Base-by-base conservation (phyloP, 805 yeast genomes). In the Saccharomycopsis microspora region DNA sequence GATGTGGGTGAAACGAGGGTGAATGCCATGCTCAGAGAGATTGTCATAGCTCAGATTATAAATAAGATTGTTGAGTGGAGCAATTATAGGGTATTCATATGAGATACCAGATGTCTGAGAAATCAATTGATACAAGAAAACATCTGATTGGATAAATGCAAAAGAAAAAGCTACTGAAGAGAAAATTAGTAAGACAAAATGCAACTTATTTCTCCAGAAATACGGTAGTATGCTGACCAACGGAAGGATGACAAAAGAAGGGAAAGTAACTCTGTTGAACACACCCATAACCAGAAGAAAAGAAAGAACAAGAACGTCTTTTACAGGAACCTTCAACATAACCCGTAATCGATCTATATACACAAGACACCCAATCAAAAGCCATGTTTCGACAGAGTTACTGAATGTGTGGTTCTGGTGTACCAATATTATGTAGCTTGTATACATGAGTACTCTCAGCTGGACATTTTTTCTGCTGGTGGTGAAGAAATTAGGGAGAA, bases 331-430 rank as follows among this genome's bases (percentile, higher is more conserved):
- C 19, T 19, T 19, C 19, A 19, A 19, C 10, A 9, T 9, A 34
- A 9, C 36, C n/a, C 36, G 8, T n/a, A 34, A 35, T 84, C 5
- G 67, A 78, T 57, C 83, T 88, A 58, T 84, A 88, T 58, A 84
- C 88, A 27, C 82, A 69, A 11, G 79, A 63, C 39, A 75, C 65
- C 50, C 50, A 57, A 50, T 70, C 67, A 60, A 52, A 30, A 59
- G 47, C 65, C 61, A 37, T 0, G 85, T 82, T 60, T 93, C 99
- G 1, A 85, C 58, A 28, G 88, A 76, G 60, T 93, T 93, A n/a
- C 96, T 85, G 57, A 93, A 85, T 0, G 94, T 79, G 59, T 88
- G 97, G 0, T 85, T 70, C 59, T 93, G 97, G 57, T 80, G 80
- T 0, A 81, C 76, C 67, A 86, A 70, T 0, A 95, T 80, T 33